Evolutionary conservation across 192 early-diverging fungal species (phyloP), one percentile per base, ranked within the genome.

Genomic region (Lobulomyces angularis): DNA sequence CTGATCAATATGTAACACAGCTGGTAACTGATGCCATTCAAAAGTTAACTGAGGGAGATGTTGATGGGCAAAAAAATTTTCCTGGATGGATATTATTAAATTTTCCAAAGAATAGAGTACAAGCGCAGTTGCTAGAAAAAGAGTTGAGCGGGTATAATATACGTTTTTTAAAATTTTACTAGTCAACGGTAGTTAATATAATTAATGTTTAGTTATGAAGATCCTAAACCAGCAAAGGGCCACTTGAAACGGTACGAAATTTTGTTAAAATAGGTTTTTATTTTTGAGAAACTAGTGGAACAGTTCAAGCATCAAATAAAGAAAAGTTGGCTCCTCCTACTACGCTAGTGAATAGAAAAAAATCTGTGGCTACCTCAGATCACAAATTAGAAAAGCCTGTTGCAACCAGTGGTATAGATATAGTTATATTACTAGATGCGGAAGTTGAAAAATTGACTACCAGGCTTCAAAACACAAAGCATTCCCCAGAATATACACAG

Each of bases 131-230:
- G 3, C 50, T 77, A 5, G 74, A 77, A 40, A 57, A 53, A 40
- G 74, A 77, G 43, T 52, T 77, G 5, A 58, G 67, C 18, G 74
- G 73, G 65, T 73, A 48, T n/a, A n/a, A n/a, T n/a, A n/a, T n/a
- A n/a, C n/a, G n/a, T n/a, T n/a, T n/a, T n/a, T n/a, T n/a, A n/a
- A n/a, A 50, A 37, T 7, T 18, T 44, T n/a, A 2, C 23, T n/a
- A n/a, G n/a, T n/a, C n/a, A n/a, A n/a, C n/a, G n/a, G n/a, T n/a
- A n/a, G n/a, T n/a, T n/a, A n/a, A n/a, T n/a, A n/a, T n/a, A n/a
- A n/a, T n/a, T n/a, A 21, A 31, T 25, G 1, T 27, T 6, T 28
- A 71, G 68, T 2, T 75, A 76, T 45, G 74, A 77, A 44, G 74
- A 77, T 35, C 71, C 71, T 4, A 77, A 77, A 38, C 69, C 69